Conservation (phyloP, 768 basidiomycete species). For the Suillus alpinus region DNA sequence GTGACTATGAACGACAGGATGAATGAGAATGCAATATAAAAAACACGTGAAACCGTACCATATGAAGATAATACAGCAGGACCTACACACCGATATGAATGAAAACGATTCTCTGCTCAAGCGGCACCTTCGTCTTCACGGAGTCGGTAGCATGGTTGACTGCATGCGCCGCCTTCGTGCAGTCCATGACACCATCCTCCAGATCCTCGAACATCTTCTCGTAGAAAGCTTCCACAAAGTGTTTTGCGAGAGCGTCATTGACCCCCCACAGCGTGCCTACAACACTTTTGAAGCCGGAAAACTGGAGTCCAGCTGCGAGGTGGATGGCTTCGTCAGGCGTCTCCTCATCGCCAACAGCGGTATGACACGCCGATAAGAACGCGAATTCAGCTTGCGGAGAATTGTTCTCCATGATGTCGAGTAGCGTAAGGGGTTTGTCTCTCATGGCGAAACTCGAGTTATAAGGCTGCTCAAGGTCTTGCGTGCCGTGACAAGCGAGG, state of each 20-base stretch:
- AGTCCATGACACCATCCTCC: slow-evolving; percentile 6
- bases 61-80: background rate
- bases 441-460: slow-evolving; percentile 5
- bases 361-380: slow-evolving; percentile 22
- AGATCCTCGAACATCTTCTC: background rate
- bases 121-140: background rate
- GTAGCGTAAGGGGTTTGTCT: background rate
- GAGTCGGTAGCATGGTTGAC: background rate
- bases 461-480: slow-evolving; percentile 11
- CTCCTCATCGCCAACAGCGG: slow-evolving; percentile 15
- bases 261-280: slow-evolving; percentile 22
- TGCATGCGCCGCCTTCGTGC: slow-evolving; percentile 3
- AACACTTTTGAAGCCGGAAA: slow-evolving; percentile 19
- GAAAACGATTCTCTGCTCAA: slow-evolving; percentile 5
- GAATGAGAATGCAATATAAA: background rate
- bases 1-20: too few relatives aligned
- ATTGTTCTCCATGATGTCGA: slow-evolving; percentile 3
- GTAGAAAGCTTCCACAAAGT: background rate
- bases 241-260: slow-evolving; percentile 1
- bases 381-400: background rate
- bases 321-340: slow-evolving; percentile 20
- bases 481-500: slow-evolving; percentile 19
- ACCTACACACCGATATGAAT: slow-evolving; percentile 8
- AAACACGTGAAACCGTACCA: background rate
- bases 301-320: slow-evolving; percentile 21